These are phyloP conservation scores for Phytomonas sp. DNA, from an alignment of 208 protist species.

Conservation along the genomic window DNA sequence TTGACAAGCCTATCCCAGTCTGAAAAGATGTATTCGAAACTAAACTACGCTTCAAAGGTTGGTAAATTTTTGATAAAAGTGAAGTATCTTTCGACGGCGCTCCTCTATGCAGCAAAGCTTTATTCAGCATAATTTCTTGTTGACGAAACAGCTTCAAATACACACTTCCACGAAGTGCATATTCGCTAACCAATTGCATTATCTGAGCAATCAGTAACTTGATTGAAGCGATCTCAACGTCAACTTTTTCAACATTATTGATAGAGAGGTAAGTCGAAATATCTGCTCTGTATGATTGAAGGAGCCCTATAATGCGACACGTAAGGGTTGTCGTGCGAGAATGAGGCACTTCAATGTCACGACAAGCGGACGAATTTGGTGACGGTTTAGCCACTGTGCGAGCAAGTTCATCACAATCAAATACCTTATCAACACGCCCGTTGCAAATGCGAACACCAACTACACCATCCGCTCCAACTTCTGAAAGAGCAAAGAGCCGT, in stretches of 20 bases:
- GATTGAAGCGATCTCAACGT: slow-evolving; percentile 9
- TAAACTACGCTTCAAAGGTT: neutral
- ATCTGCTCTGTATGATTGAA: slow-evolving; percentile 14
- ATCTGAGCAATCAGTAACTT: slow-evolving; percentile 44
- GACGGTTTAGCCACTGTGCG: neutral
- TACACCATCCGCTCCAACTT: slow-evolving; percentile 22
- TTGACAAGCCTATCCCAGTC: neutral
- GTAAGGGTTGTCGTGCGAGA: slow-evolving; percentile 13
- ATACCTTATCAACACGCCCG: slow-evolving; percentile 19
- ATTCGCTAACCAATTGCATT: slow-evolving; percentile 52
- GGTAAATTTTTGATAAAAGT: neutral
- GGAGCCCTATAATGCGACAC: slow-evolving; percentile 13
- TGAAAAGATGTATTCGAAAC: neutral
- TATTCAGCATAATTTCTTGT: slow-evolving; percentile 40
- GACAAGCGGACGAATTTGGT: neutral
- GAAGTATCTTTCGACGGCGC: neutral
- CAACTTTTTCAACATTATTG: neutral
- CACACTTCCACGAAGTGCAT: slow-evolving; percentile 52
- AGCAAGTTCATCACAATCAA: slow-evolving; percentile 19
- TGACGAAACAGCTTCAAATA: slow-evolving; percentile 38
- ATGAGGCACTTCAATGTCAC: neutral
- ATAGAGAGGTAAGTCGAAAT: neutral
- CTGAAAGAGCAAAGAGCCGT: slow-evolving; percentile 10
- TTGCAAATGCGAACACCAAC: slow-evolving; percentile 24
- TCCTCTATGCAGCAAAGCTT: slow-evolving; percentile 10